These are phyloP conservation scores for Xerocomellus amylosporus DNA, from an alignment of 768 basidiomycete species.

Conservation along the genomic window DNA sequence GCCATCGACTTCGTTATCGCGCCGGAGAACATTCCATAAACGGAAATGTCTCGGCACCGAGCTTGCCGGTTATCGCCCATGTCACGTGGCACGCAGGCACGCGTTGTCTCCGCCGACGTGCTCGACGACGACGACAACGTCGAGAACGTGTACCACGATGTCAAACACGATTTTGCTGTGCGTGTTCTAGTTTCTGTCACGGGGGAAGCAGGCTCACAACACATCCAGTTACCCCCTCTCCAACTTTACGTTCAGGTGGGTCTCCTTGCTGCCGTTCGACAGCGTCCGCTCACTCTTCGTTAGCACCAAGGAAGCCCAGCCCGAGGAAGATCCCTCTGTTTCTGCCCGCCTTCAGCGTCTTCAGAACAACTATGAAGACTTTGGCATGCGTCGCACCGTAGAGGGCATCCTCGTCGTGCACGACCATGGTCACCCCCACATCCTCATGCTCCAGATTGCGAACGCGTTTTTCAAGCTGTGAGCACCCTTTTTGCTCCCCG, in stretches of 20 bases:
- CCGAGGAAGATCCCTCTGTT: slow-evolving; percentile 96
- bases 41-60: slow-evolving; percentile 5
- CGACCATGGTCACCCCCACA: slow-evolving; percentile 96
- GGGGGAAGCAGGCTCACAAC: not conserved
- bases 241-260: slow-evolving; percentile 88
- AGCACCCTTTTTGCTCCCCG: slow-evolving; percentile 26
- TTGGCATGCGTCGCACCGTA: slow-evolving; percentile 94
- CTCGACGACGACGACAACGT: slow-evolving; percentile 26
- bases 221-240: slow-evolving; percentile 70
- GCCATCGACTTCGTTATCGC: not conserved
- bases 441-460: slow-evolving; percentile 97
- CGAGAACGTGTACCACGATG: slow-evolving; percentile 35
- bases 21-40: not conserved
- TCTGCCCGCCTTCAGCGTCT: slow-evolving; percentile 91
- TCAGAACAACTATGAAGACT: slow-evolving; percentile 95
- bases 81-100: slow-evolving; percentile 15
- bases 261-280: slow-evolving; percentile 1
- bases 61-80: not conserved
- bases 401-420: slow-evolving; percentile 80
- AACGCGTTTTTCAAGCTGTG: slow-evolving; percentile 99
- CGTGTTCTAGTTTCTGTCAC: slow-evolving; percentile 13
- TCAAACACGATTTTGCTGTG: slow-evolving; percentile 54
- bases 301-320: slow-evolving; percentile 94
- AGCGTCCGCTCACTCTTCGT: slow-evolving; percentile 3
- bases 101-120: slow-evolving; percentile 8